These are phyloP conservation scores for Poa annua DNA, from an alignment of 176 grass and related monocot genomes.

Conservation along the genomic window DNA sequence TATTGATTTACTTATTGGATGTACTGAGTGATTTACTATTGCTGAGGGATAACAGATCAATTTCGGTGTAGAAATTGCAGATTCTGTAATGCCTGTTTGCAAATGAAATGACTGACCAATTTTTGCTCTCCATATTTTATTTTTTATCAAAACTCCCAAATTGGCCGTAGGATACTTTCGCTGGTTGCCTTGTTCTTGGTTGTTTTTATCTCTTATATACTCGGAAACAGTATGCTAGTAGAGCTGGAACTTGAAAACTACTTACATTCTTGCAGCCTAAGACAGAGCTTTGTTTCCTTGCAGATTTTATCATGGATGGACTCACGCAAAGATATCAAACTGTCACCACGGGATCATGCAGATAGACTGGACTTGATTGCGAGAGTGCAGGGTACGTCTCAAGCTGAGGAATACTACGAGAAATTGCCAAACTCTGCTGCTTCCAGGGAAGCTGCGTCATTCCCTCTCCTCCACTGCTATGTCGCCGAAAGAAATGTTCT, in stretches of 20 bases:
- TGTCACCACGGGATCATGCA: conserved; percentile 68
- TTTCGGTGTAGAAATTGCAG: background rate
- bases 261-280: background rate
- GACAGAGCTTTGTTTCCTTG: background rate
- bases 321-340: conserved; percentile 37
- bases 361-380: conserved; percentile 66
- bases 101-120: too few relatives aligned
- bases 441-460: conserved; percentile 73
- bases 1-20: too few relatives aligned
- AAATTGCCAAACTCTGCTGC: conserved; percentile 49
- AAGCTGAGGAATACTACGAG: conserved; percentile 75
- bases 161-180: too few relatives aligned
- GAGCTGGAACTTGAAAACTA: too few relatives aligned
- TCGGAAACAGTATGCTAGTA: too few relatives aligned
- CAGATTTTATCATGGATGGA: conserved; percentile 91
- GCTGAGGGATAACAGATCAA: background rate
- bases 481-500: conserved; percentile 65
- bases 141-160: too few relatives aligned
- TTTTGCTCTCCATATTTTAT: too few relatives aligned
- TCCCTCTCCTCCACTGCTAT: conserved; percentile 77
- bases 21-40: too few relatives aligned
- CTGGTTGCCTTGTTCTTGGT: too few relatives aligned
- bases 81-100: background rate
- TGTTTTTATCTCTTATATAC: too few relatives aligned
- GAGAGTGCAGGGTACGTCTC: conserved; percentile 46